Evolutionary conservation across 805 yeast genomes (phyloP), one percentile per base, ranked within the genome.

Genomic region (Lipomyces oligophaga): DNA sequence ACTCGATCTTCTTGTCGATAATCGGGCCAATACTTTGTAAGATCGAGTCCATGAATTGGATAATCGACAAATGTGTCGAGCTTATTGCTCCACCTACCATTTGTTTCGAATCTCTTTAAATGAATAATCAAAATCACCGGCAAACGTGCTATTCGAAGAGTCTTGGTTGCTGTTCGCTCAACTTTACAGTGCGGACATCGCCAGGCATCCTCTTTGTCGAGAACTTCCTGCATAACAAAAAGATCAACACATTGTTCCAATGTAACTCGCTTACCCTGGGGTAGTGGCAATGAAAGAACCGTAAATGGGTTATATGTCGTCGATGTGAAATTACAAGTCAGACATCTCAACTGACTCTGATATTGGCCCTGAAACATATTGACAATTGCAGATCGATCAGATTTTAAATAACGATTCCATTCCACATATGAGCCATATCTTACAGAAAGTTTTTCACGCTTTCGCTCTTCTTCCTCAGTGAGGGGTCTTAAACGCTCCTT

Each of bases 311-410:
- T 87, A 62, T 80, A 89, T 0, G 96, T 85, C 0, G 96, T 86
- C 0, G 96, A 86, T 0, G 95, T 85, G 25, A 71, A 71, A 1
- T 73, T 72, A 66, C 97, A 89, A 26, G 72, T 75, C 38, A 80
- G 65, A 65, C 97, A 89, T 58, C 72, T 76, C 58, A 89, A 69
- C 43, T 78, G 81, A n/a, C 94, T 84, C 39, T 83, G 74, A 59
- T 82, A 84, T 65, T 89, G 97, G 1, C 97, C 97, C 62, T 86
- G 95, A 63, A 86, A 86, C 41, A 79, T 74, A 56, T 85, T 89
- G 2, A 85, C 93, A 20, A 89, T 75, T 1, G 81, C 73, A 32
- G 96, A 86, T 54, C 82, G 80, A 61, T 89, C 87, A 18, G 85
- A 75, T 47, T 79, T 80, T 45, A 86, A 68, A 62, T 87, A 87